Base-by-base conservation (phyloP, 805 yeast genomes). In the Ogataea haglerorum region DNA sequence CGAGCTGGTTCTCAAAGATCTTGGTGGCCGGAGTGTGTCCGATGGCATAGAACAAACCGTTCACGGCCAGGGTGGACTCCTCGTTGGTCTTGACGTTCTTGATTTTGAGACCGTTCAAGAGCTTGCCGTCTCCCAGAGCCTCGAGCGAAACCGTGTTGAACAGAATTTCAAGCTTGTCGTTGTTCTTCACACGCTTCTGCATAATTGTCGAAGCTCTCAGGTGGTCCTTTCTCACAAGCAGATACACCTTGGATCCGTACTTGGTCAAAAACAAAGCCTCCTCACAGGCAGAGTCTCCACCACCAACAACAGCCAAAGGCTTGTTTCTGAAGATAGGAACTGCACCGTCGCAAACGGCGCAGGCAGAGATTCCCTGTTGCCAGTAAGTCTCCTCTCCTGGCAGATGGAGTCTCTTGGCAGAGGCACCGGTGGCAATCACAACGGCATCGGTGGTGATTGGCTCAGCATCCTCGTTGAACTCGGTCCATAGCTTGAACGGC, bases 301-400 rank as follows among this genome's bases (percentile, higher is more conserved):
- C 99, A 46, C 99, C 99, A 53, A 93, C 73, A 43, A 93, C 99
- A 18, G 96, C 98, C 63, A 93, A 78, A 28, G 99, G 98, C 69
- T 89, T 85, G 75, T 93, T 85, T 76, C 98, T 86, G 75, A 93
- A 93, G 56, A 93, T 90, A 56, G 99, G 99, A 36, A 93, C 95
- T 24, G 99, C 99, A 68, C 99, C 99, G 64, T 93, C 99, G 72
- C 99, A 93, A 48, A 93, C 99, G 29, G 99, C 99, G 75, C 99
- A 93, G 13, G 99, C 99, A 54, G 96, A 86, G 53, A 93, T 93
- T 67, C 99, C 99, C 65, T 84, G 85, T 74, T 93, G 99, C 99
- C 99, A 93, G 78, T 93, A 93, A 25, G 77, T 76, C 53, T 93
- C 98, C 72, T 93, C 99, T 57, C 99, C 99, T 45, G 97, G 96